A percentile compares a stretch with the other conserved stretches of the same genome.
Evolutionary conservation across 2,329 filamentous ascomycete species (phyloP).

Genomic region (Verticillium isaacii): DNA sequence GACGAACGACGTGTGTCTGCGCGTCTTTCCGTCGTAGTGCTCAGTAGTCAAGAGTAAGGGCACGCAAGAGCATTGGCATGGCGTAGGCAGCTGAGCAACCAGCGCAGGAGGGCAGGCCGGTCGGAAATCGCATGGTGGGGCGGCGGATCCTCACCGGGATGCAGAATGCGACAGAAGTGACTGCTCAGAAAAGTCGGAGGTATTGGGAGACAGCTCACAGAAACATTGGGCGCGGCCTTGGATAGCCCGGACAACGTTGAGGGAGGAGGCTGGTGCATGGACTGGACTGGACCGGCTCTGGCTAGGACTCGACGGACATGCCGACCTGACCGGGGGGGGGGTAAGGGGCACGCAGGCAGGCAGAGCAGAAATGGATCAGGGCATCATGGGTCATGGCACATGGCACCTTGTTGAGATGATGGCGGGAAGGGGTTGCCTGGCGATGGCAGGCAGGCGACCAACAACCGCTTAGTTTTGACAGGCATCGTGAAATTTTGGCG

Average conservation of each 20-base stretch:
- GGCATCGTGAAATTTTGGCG: not conserved
- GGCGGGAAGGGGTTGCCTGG: not conserved
- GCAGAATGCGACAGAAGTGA: not conserved
- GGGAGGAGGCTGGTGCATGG: not conserved
- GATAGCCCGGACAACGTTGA: not conserved
- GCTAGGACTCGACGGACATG: not conserved
- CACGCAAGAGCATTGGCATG: not conserved
- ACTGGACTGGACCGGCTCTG: not conserved
- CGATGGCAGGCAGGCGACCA: not conserved
- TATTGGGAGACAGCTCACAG: not conserved
- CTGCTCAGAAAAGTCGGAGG: not conserved
- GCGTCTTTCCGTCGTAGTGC: not conserved
- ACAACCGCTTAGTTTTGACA: not conserved
- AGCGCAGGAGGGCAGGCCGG: not conserved
- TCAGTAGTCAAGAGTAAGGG: not conserved
- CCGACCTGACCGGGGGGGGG: not conserved
- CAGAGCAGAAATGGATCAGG: not conserved
- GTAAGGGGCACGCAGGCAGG: not conserved
- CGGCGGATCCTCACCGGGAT: not conserved
- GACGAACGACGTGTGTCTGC: not conserved
- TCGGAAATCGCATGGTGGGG: not conserved
- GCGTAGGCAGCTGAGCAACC: not conserved
- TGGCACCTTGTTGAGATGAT: not conserved
- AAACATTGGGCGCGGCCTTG: not conserved
- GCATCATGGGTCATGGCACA: not conserved